These are phyloP conservation scores for Ogataea chonburiensis DNA, from an alignment of 805 yeast genomes.

Conservation along the genomic window DNA sequence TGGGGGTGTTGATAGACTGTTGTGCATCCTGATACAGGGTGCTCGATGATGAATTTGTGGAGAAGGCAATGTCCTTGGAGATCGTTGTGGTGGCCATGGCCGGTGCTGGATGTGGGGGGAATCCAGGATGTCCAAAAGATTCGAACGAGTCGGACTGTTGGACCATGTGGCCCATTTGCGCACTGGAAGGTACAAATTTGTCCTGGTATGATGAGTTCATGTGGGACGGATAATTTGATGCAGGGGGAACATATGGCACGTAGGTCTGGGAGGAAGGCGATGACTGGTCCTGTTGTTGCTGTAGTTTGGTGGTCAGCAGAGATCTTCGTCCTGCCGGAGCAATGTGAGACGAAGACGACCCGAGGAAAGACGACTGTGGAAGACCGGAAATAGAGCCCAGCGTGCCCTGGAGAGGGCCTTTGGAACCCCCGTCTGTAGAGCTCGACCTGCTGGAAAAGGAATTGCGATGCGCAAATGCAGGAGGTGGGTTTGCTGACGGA, in stretches of 20 bases:
- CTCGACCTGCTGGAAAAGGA: slow-evolving; percentile 30
- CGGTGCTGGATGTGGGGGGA: slow-evolving; percentile 40
- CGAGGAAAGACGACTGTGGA: slow-evolving; percentile 18
- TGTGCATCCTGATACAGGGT: slow-evolving; percentile 36
- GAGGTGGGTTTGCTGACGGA: slow-evolving; percentile 35
- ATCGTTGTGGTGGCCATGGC: slow-evolving; percentile 57
- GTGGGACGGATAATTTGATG: slow-evolving; percentile 24
- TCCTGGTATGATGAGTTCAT: slow-evolving; percentile 39
- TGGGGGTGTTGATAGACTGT: slow-evolving; percentile 23
- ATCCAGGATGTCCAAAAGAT: slow-evolving; percentile 18
- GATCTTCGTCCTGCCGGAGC: slow-evolving; percentile 33
- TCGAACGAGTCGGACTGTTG: slow-evolving; percentile 16
- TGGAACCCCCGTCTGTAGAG: slow-evolving; percentile 23
- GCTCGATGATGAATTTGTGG: slow-evolving; percentile 35
- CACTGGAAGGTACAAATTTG: slow-evolving; percentile 11
- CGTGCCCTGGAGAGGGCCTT: slow-evolving; percentile 5
- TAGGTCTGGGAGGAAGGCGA: slow-evolving; percentile 22
- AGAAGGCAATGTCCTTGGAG: slow-evolving; percentile 47
- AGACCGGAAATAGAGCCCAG: slow-evolving; percentile 14
- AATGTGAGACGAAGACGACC: slow-evolving; percentile 20
- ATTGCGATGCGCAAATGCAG: slow-evolving; percentile 24
- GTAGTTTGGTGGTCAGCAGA: slow-evolving; percentile 28
- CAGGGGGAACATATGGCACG: slow-evolving; percentile 47
- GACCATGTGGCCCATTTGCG: slow-evolving; percentile 13
- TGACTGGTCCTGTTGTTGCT: slow-evolving; percentile 15